phyloP scores from a whole-genome alignment of 768 basidiomycete species.

The Daedaleopsis sinensis region DNA sequence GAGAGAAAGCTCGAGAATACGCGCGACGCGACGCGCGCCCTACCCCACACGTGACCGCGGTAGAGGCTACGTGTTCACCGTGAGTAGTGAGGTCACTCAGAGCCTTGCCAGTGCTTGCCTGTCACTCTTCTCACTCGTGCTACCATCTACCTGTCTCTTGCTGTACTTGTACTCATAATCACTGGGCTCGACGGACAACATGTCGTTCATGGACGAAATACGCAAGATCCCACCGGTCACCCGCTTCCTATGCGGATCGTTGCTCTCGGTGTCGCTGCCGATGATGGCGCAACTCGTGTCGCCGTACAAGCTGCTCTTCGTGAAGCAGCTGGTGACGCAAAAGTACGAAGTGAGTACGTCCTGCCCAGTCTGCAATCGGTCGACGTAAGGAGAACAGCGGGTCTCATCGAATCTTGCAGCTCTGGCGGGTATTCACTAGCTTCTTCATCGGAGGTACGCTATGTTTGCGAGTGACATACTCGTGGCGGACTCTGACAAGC shows the following conservation, averaged over 20 bases:
- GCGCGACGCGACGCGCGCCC: slow-evolving; percentile 18
- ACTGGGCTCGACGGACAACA: slow-evolving; percentile 1
- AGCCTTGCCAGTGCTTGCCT: not conserved
- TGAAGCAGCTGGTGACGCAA: slow-evolving; percentile 44
- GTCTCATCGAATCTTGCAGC: slow-evolving; percentile 35
- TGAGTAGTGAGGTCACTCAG: slow-evolving; percentile 4
- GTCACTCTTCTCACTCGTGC: not conserved
- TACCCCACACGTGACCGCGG: slow-evolving; percentile 17
- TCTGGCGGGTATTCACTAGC: slow-evolving; percentile 75
- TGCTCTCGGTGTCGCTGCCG: slow-evolving; percentile 61
- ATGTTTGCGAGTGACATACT: not conserved
- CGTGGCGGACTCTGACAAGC: no score
- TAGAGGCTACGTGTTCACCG: slow-evolving; percentile 17
- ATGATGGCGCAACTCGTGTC: slow-evolving; percentile 56
- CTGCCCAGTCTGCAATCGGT: slow-evolving; percentile 11
- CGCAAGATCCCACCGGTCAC: slow-evolving; percentile 86
- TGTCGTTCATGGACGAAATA: slow-evolving; percentile 51
- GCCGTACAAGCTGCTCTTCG: slow-evolving; percentile 57
- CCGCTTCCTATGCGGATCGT: slow-evolving; percentile 64
- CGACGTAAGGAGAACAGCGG: not conserved
- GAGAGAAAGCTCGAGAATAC: slow-evolving; percentile 10
- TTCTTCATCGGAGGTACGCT: slow-evolving; percentile 69
- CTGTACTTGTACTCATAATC: slow-evolving; percentile 3
- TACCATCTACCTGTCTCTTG: not conserved
- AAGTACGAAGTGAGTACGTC: slow-evolving; percentile 57